Percentiles rank a stretch among this genome's conserved stretches.
Evolutionary conservation across 352 stramenopile species (phyloP).

Genomic region (Vaucheria bursata): DNA sequence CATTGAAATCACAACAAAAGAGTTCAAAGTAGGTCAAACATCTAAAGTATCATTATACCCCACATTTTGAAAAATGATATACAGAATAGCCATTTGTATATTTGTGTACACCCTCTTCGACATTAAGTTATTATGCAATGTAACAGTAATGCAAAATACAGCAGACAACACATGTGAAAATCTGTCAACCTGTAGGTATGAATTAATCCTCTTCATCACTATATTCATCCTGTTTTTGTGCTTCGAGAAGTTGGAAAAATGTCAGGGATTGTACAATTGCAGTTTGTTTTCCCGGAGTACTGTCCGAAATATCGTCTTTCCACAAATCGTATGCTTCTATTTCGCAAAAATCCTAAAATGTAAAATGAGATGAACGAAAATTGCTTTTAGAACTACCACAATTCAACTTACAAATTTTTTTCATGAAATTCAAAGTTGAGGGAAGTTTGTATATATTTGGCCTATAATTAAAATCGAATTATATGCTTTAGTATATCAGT

Average conservation of each 20-base stretch:
- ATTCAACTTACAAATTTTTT: neutral
- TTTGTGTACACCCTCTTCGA: no score
- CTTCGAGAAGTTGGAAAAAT: slow-evolving; percentile 30
- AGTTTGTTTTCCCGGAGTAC: slow-evolving; percentile 19
- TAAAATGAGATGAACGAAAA: neutral
- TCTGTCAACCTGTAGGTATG: no score
- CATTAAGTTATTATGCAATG: no score
- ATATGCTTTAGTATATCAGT: neutral
- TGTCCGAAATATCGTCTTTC: slow-evolving; percentile 39
- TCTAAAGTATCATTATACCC: no score
- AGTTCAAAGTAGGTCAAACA: no score
- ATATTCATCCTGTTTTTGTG: slow-evolving; percentile 23
- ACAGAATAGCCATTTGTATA: no score
- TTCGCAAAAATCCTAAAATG: slow-evolving; percentile 19
- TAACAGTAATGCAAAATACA: no score
- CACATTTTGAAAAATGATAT: no score
- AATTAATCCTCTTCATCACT: slow-evolving; percentile 11
- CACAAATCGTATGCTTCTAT: slow-evolving; percentile 40
- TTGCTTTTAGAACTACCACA: neutral
- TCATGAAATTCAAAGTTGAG: neutral
- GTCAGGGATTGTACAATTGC: slow-evolving; percentile 37
- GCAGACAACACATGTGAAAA: no score
- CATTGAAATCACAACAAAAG: no score
- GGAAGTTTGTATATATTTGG: neutral
- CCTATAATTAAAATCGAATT: neutral